A percentile compares a stretch with the other conserved stretches of the same genome.
These are phyloP conservation scores for Metschnikowia arizonensis DNA, from an alignment of 805 yeast genomes.

Conservation along the genomic window DNA sequence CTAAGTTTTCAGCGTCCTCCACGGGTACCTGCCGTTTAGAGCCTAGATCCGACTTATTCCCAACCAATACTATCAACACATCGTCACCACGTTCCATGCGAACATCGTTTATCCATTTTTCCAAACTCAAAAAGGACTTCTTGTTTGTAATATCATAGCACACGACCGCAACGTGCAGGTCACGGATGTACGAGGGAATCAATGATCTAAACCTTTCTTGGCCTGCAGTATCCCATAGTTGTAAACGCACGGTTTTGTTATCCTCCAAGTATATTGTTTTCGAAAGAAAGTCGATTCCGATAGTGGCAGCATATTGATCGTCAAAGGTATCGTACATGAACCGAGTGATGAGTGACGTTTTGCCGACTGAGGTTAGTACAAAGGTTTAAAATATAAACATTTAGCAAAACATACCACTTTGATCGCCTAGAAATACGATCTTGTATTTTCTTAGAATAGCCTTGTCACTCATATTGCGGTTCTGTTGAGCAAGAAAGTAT, in stretches of 20 bases:
- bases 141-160: conserved; percentile 90
- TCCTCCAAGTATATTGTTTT: conserved; percentile 82
- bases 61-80: conserved; percentile 86
- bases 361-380: conserved; percentile 60
- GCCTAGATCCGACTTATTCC: conserved; percentile 85
- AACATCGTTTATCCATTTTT: conserved; percentile 93
- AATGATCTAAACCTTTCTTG: conserved; percentile 93
- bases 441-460: conserved; percentile 63
- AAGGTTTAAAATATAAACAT: neutral
- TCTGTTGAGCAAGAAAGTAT: neutral
- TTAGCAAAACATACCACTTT: conserved; percentile 53
- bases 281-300: conserved; percentile 92
- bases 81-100: conserved; percentile 88
- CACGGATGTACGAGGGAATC: conserved; percentile 93
- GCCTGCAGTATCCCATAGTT: conserved; percentile 98
- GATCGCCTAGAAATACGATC: conserved; percentile 95
- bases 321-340: conserved; percentile 98
- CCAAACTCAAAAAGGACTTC: conserved; percentile 77
- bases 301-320: conserved; percentile 93
- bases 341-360: conserved; percentile 92
- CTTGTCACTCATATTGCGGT: conserved; percentile 26
- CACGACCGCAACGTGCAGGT: conserved; percentile 94
- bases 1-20: conserved; percentile 81
- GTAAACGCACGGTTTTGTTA: conserved; percentile 83
- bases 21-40: conserved; percentile 70